A percentile compares a stretch with the other conserved stretches of the same genome.
Evolutionary conservation across 345 rosid genomes (phyloP).

Genomic region (Hibiscus tridactylites): DNA sequence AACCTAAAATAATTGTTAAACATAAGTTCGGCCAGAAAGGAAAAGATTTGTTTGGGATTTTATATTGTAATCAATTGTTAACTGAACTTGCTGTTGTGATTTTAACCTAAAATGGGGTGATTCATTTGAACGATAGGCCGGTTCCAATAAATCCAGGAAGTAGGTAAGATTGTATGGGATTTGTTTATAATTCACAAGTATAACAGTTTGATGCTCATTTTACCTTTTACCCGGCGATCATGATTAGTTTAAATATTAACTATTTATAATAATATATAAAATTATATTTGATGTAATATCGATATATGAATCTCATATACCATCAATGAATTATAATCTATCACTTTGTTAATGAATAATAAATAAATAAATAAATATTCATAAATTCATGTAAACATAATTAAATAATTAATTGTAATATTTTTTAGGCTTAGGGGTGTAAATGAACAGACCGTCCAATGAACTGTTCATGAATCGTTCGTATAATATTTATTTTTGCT

Average conservation of each 20-base stretch:
- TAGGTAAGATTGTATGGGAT: not conserved
- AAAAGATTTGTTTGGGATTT: not conserved
- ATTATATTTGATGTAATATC: no score
- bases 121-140: not conserved
- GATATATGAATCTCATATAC: no score
- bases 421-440: no score
- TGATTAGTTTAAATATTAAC: not conserved
- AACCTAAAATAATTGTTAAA: not conserved
- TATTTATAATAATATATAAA: no score
- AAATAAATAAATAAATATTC: no score
- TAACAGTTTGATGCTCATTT: not conserved
- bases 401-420: no score
- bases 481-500: no score
- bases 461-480: no score
- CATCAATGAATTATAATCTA: no score
- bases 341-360: no score
- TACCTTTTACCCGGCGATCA: not conserved
- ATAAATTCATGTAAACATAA: no score
- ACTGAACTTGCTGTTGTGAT: not conserved
- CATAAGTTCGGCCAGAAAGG: not conserved
- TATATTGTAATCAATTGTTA: not conserved
- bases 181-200: not conserved
- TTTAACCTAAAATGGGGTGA: conserved; percentile 1
- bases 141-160: not conserved
- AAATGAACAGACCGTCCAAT: no score